phyloP scores from a whole-genome alignment of 805 yeast species.

The Zygoascus flipseniorum region DNA sequence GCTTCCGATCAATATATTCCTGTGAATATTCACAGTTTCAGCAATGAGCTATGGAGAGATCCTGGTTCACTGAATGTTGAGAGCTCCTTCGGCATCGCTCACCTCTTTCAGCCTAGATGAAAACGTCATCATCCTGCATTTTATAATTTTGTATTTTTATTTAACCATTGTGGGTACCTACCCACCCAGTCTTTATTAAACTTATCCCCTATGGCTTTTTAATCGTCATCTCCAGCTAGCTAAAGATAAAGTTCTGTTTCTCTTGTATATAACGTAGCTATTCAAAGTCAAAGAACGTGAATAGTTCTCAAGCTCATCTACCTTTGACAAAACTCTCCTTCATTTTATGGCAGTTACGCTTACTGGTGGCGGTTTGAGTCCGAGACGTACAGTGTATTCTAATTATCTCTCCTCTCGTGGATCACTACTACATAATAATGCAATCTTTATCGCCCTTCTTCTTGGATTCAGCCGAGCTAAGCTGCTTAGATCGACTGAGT shows the following conservation, averaged over 20 bases:
- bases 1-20: slow-evolving; percentile 10
- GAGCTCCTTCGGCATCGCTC: slow-evolving; percentile 14
- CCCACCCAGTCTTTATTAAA: too few species aligned
- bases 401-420: background rate
- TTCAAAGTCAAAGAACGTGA: too few species aligned
- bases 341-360: too few species aligned
- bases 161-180: too few species aligned
- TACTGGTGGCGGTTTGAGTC: too few species aligned
- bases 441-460: slow-evolving; percentile 6
- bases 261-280: too few species aligned
- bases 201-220: too few species aligned
- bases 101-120: slow-evolving; percentile 4
- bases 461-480: background rate
- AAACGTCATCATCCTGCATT: background rate
- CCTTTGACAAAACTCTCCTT: too few species aligned
- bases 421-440: slow-evolving; percentile 1
- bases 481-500: slow-evolving; percentile 10
- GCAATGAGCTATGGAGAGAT: slow-evolving; percentile 18
- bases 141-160: background rate
- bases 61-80: slow-evolving; percentile 17
- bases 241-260: too few species aligned
- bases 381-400: background rate
- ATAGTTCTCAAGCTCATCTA: too few species aligned
- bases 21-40: slow-evolving; percentile 13
- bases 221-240: too few species aligned